Conservation (phyloP, 805 yeast genomes). For the Sporopachydermia lactativora region DNA sequence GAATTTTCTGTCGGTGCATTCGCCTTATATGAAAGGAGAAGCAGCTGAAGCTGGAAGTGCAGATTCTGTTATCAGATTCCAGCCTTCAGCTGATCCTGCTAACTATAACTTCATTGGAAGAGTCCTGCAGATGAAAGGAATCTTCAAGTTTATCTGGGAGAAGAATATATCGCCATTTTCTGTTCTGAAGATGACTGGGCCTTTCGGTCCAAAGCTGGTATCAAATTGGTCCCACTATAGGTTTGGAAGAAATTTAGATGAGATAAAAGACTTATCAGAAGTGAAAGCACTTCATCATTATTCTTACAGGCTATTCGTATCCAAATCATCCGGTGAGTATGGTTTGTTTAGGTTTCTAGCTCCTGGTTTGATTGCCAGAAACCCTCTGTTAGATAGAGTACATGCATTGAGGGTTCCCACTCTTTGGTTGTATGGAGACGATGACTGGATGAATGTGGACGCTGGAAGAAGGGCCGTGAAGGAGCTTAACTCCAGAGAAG, state of each 20-base stretch:
- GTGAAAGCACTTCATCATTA: constrained; percentile 36
- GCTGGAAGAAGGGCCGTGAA: constrained; percentile 37
- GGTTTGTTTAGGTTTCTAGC: constrained; percentile 46
- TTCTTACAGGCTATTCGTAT: constrained; percentile 36
- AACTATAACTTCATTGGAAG: constrained; percentile 31
- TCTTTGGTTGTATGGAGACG: constrained; percentile 52
- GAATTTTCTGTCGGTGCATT: constrained; percentile 40
- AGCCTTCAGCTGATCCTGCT: constrained; percentile 29
- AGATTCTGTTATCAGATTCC: constrained; percentile 8
- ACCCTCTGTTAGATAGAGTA: constrained; percentile 42
- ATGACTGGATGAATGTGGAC: constrained; percentile 56
- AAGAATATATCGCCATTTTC: constrained; percentile 41
- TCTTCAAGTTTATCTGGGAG: constrained; percentile 35
- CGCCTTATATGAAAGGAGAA: constrained; percentile 21
- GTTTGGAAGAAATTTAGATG: constrained; percentile 17
- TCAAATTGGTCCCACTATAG: constrained; percentile 42
- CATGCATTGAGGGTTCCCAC: constrained; percentile 28
- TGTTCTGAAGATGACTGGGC: constrained; percentile 35
- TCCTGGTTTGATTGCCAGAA: constrained; percentile 40
- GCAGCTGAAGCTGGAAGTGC: constrained; percentile 1
- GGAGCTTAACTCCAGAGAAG: constrained; percentile 16
- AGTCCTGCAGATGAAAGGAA: constrained; percentile 26
- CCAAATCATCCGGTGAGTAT: constrained; percentile 49
- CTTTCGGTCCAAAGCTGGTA: constrained; percentile 35
- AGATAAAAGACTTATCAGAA: constrained; percentile 16